phyloP scores from a whole-genome alignment of 2,329 filamentous ascomycete genomes.

The Pseudonectria buxi region DNA sequence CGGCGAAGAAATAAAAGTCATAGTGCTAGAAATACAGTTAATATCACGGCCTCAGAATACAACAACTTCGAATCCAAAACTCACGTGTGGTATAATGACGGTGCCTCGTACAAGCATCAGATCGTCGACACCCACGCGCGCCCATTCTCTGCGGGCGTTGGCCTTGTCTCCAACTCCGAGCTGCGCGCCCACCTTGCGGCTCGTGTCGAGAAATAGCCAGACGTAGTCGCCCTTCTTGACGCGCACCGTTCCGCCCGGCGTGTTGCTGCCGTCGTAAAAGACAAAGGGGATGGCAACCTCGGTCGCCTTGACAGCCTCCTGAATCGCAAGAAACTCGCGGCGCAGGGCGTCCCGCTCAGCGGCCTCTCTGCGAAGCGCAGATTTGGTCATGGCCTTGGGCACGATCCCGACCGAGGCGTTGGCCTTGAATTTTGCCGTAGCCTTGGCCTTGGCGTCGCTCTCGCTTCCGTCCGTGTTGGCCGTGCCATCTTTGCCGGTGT shows the following conservation, averaged over 20 bases:
- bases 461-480: slow-evolving; percentile 24
- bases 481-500: slow-evolving; percentile 32
- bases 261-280: slow-evolving; percentile 92
- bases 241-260: slow-evolving; percentile 73
- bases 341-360: slow-evolving; percentile 71
- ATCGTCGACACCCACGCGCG: slow-evolving; percentile 88
- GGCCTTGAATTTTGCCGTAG: slow-evolving; percentile 48
- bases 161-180: slow-evolving; percentile 64
- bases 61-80: slow-evolving; percentile 28
- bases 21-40: slow-evolving; percentile 62
- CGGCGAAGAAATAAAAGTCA: slow-evolving; percentile 94
- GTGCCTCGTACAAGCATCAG: slow-evolving; percentile 86
- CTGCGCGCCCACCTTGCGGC: slow-evolving; percentile 82
- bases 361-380: slow-evolving; percentile 71
- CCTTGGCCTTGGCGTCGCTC: slow-evolving; percentile 15
- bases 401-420: slow-evolving; percentile 56
- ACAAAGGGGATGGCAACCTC: slow-evolving; percentile 92
- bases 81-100: slow-evolving; percentile 88
- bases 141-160: slow-evolving; percentile 74
- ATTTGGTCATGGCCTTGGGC: slow-evolving; percentile 65
- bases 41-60: slow-evolving; percentile 6
- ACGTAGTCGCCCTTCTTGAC: slow-evolving; percentile 90
- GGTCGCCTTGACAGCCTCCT: slow-evolving; percentile 80
- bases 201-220: slow-evolving; percentile 90
- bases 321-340: slow-evolving; percentile 74